These are phyloP conservation scores for Xerocomus nothofagi DNA, from an alignment of 1,284 basidiomycete species.

Conservation along the genomic window DNA sequence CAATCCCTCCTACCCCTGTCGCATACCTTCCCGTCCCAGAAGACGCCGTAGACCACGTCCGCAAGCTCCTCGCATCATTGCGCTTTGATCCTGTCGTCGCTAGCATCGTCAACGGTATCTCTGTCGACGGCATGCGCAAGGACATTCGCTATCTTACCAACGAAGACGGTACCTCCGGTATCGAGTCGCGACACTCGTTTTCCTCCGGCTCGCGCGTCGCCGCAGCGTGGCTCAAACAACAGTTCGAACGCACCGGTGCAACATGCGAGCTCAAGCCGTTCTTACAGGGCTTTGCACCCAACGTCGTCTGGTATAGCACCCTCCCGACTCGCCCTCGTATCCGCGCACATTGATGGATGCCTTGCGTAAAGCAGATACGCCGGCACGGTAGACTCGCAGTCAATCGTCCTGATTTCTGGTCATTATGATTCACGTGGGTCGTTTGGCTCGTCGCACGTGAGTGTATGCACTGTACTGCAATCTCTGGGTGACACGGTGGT, in stretches of 20 bases:
- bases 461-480: not conserved
- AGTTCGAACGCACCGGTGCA: constrained; percentile 73
- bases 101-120: constrained; percentile 62
- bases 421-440: constrained; percentile 88
- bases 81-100: constrained; percentile 63
- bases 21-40: constrained; percentile 53
- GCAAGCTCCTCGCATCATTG: constrained; percentile 47
- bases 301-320: constrained; percentile 70
- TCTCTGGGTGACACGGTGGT: not conserved
- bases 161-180: constrained; percentile 64
- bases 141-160: constrained; percentile 83
- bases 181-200: constrained; percentile 79
- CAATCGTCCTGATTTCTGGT: constrained; percentile 71
- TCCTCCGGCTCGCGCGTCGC: constrained; percentile 65
- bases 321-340: not conserved
- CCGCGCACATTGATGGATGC: not conserved
- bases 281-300: constrained; percentile 74
- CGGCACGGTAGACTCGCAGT: constrained; percentile 42
- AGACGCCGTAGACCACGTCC: constrained; percentile 49
- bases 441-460: constrained; percentile 55
- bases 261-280: constrained; percentile 67
- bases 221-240: constrained; percentile 72
- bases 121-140: constrained; percentile 58
- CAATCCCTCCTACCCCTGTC: constrained; percentile 49
- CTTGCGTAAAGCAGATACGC: constrained; percentile 49